These are phyloP conservation scores for Saururus chinensis DNA, from an alignment of 164 flowering plant genomes.

Conservation along the genomic window DNA sequence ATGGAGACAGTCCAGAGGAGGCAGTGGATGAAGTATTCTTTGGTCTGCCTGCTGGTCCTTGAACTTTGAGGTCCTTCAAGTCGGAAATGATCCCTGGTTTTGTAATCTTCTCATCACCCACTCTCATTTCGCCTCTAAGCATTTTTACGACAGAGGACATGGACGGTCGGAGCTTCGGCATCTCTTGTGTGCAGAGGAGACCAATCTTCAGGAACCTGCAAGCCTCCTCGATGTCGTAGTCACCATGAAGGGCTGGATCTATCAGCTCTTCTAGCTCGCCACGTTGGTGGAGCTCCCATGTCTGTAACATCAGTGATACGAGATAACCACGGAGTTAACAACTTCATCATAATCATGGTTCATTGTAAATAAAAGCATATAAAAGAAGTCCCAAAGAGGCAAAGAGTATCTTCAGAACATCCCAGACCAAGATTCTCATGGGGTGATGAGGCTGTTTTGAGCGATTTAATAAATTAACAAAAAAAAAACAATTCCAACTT, in stretches of 20 bases:
- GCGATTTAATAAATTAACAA: too few relatives aligned
- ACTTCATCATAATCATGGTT: too few relatives aligned
- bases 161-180: constrained; percentile 67
- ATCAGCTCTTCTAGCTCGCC: constrained; percentile 43
- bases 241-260: constrained; percentile 47
- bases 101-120: constrained; percentile 31
- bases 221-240: constrained; percentile 69
- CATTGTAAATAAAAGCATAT: background rate
- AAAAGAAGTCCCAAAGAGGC: too few relatives aligned
- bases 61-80: constrained; percentile 67
- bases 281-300: constrained; percentile 61
- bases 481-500: background rate
- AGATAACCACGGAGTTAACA: too few relatives aligned
- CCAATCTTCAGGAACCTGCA: constrained; percentile 60
- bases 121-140: constrained; percentile 35
- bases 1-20: background rate
- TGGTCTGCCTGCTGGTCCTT: constrained; percentile 1
- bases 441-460: too few relatives aligned
- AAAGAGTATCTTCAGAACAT: too few relatives aligned
- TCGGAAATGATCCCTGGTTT: constrained; percentile 75
- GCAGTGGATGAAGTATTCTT: background rate
- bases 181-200: constrained; percentile 79
- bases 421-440: too few relatives aligned
- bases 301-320: constrained; percentile 34
- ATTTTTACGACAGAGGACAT: constrained; percentile 75